Evolutionary conservation across 2,329 filamentous ascomycete species (phyloP), one percentile per base, ranked within the genome.

Genomic region (Aspergillus sp.): DNA sequence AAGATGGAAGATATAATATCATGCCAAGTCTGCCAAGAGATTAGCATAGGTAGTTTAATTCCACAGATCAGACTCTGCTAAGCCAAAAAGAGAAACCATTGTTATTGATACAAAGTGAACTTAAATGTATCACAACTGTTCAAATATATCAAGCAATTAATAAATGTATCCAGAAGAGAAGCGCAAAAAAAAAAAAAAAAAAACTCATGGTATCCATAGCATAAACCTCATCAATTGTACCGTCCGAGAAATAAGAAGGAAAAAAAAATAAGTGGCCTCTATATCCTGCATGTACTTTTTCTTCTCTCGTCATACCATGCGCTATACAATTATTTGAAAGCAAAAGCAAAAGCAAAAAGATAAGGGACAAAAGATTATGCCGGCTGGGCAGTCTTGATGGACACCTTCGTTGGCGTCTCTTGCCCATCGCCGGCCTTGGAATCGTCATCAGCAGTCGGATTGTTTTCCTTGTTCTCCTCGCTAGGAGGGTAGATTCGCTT

Each of bases 401-500:
- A 33, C 9, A 22, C n/a, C 17, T 12, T 25, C 27, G 15, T 44
- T n/a, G 23, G 13, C 5, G 35, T 38, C 20, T 42, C 13, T 13
- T 20, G 25, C n/a, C 41, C 41, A n/a, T 25, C 15, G 4, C 22
- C 20, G 4, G 41, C 15, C 43, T 20, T 41, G 32, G 32, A 20
- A 45, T 53, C 49, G 38, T 44, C 50, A 49, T 51, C 45, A 41
- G 46, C 43, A n/a, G 46, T 43, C 10, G 50, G 49, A 9, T 47
- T 44, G 33, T 46, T 54, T 41, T 59, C 53, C 43, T 56, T 55
- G 19, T 57, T 55, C 32, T 54, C 53, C 13, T 60, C 58, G 50
- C 25, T 12, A 30, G 25, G 25, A 12, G 25, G 25, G 25, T 89
- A 86, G 38, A 96, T 84, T 62, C 84, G 84, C 41, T 80, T 77